Evolutionary conservation across 306 rosid genomes (phyloP), one percentile per base, ranked within the genome.

Genomic region (Sechiopsis laciniata): DNA sequence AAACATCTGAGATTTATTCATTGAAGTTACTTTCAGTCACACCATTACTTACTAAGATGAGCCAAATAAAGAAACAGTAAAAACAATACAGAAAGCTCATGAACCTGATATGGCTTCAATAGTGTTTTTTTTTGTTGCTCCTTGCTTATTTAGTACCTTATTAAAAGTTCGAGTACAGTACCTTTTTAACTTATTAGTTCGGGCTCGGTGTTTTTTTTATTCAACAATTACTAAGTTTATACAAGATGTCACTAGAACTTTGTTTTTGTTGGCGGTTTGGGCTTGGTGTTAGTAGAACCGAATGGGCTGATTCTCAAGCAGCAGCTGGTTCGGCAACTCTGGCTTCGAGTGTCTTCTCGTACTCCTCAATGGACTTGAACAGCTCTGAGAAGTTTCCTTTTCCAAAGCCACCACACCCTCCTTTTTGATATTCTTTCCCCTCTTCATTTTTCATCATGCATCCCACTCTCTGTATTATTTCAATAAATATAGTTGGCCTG

Each of bases 371-470:
- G 76, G 99, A 91, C 74, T 91, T 95, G 91, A 95, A 91, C 55
- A 91, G 97, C 89, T 86, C 97, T 0, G 97, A 95, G 62, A 91
- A 95, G 87, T 95, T 95, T 2, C 99, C 99, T 80, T 95, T 95
- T 22, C 99, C 97, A 79, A 95, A 95, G 1, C 97, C 99, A 0
- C 99, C 99, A 63, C 99, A 91, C 9, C 96, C 99, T 19, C 96
- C 97, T 74, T 91, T 88, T 74, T 95, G 99, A 76, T 85, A 88
- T 29, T 12, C 80, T 66, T 83, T 85, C 22, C 99, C 99, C 61
- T 85, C 82, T 61, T 89, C 97, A 55, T 95, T 86, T 85, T 89
- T 78, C 1, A 84, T 58, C 95, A 89, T 88, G 86, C 99, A 94
- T 50, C 99, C 99, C 13, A 91, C 76, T 75, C 99, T 87, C 84